A percentile compares a stretch with the other conserved stretches of the same genome.
These are phyloP conservation scores for Juncus effusus DNA, from an alignment of 176 grass and related monocot genomes.

Conservation along the genomic window DNA sequence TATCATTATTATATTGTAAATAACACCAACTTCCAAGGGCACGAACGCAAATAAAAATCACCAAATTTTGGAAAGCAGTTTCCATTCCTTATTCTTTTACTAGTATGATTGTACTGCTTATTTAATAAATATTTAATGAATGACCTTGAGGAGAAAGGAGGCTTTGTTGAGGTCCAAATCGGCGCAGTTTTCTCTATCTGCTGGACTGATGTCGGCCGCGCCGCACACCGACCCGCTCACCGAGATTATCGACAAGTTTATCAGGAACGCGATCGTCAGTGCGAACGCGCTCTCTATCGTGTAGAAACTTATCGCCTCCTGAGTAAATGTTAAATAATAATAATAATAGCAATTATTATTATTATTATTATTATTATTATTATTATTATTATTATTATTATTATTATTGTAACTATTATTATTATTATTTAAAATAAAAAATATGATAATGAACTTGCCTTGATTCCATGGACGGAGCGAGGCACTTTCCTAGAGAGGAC, in stretches of 20 bases:
- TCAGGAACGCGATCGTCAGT: constrained; percentile 84
- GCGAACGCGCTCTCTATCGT: constrained; percentile 97
- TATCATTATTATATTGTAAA: too few relatives aligned
- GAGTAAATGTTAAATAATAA: constrained; percentile 30
- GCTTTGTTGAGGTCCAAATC: constrained; percentile 97
- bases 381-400: background rate
- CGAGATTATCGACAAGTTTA: constrained; percentile 94
- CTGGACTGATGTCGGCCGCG: constrained; percentile 57
- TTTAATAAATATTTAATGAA: constrained; percentile 16
- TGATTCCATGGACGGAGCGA: constrained; percentile 77
- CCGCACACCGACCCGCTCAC: constrained; percentile 90
- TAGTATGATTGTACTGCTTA: too few relatives aligned
- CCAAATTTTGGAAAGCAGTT: constrained; percentile 9
- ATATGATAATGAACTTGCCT: constrained; percentile 27
- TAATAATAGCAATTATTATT: constrained; percentile 9
- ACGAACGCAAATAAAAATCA: background rate
- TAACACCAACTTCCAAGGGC: too few relatives aligned
- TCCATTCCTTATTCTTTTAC: background rate
- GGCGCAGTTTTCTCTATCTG: constrained; percentile 69
- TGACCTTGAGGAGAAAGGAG: constrained; percentile 88
- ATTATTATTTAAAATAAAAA: background rate
- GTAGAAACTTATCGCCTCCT: constrained; percentile 96
- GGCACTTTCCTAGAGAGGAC: constrained; percentile 97
- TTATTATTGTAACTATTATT: background rate
- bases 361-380: background rate